A percentile compares a stretch with the other conserved stretches of the same genome.
These are phyloP conservation scores for Kluyveromyces siamensis DNA, from an alignment of 805 yeast species.

Conservation along the genomic window DNA sequence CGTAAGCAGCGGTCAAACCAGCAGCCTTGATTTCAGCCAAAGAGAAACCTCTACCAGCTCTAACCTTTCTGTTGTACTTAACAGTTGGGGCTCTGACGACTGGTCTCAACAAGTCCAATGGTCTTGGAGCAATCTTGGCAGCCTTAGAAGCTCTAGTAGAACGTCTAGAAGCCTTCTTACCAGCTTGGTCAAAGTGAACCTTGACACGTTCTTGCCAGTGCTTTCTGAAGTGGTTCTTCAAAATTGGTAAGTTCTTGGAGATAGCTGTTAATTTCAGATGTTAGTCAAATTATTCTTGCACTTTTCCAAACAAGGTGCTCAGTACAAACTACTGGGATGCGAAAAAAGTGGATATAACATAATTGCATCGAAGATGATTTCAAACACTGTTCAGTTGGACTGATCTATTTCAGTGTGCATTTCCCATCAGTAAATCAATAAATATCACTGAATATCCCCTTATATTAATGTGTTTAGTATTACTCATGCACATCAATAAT, in stretches of 20 bases:
- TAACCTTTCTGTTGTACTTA: constrained; percentile 98
- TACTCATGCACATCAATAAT: too few relatives aligned
- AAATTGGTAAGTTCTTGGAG: constrained; percentile 96
- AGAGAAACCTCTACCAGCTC: constrained; percentile 99
- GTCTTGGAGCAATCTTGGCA: constrained; percentile 94
- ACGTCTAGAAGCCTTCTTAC: constrained; percentile 97
- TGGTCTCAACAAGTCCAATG: constrained; percentile 93
- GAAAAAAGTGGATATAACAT: too few relatives aligned
- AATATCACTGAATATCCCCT: too few relatives aligned
- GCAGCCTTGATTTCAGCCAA: constrained; percentile 97
- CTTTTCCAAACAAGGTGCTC: too few relatives aligned
- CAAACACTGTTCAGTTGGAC: too few relatives aligned
- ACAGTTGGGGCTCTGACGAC: constrained; percentile 97
- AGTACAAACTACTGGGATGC: too few relatives aligned
- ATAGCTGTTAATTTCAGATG: constrained; percentile 54
- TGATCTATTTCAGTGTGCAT: too few relatives aligned
- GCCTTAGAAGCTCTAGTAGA: constrained; percentile 88
- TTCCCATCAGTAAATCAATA: too few relatives aligned
- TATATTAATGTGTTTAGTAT: too few relatives aligned
- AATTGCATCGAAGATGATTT: too few relatives aligned
- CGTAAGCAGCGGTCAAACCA: constrained; percentile 87
- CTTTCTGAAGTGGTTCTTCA: constrained; percentile 99
- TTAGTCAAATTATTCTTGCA: background rate
- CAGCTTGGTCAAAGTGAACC: constrained; percentile 99
- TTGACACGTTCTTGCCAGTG: constrained; percentile 99